Conservation (phyloP, 257 asterid species). For the Solanum medicagineum region DNA sequence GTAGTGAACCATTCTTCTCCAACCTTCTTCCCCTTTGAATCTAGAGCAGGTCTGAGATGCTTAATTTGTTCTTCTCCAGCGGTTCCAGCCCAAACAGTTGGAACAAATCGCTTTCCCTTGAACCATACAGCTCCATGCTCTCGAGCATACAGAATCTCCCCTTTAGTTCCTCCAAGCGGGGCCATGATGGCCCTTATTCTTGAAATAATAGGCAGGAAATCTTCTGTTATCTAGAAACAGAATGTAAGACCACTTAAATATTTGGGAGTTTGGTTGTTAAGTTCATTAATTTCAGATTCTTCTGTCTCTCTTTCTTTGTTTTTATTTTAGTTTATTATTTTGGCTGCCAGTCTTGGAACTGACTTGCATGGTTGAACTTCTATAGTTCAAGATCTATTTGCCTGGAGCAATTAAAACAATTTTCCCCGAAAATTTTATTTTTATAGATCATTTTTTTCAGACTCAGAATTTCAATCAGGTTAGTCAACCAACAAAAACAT, state of each 20-base stretch:
- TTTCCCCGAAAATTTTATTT: neutral
- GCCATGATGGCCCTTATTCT: constrained; percentile 72
- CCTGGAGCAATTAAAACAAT: neutral
- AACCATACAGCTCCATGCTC: constrained; percentile 95
- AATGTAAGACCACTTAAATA: constrained; percentile 10
- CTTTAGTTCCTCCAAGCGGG: constrained; percentile 87
- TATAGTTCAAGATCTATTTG: neutral
- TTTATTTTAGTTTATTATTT: neutral
- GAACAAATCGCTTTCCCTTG: constrained; percentile 81
- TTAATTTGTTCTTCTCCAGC: constrained; percentile 83
- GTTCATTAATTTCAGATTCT: neutral
- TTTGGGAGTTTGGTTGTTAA: neutral
- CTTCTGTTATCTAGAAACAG: constrained; percentile 55
- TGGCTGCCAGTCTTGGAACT: neutral
- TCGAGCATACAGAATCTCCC: constrained; percentile 75
- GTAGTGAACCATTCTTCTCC: constrained; percentile 99
- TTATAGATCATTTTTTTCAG: neutral
- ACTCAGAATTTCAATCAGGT: neutral
- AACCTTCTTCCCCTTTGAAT: constrained; percentile 88
- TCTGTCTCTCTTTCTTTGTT: neutral
- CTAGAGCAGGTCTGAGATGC: constrained; percentile 72
- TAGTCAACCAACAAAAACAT: neutral
- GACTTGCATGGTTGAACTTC: neutral
- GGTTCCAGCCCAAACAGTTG: constrained; percentile 65
- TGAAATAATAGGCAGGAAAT: constrained; percentile 64